Conservation (phyloP, 495 filamentous ascomycete genomes). For the Neurospora sp. region DNA sequence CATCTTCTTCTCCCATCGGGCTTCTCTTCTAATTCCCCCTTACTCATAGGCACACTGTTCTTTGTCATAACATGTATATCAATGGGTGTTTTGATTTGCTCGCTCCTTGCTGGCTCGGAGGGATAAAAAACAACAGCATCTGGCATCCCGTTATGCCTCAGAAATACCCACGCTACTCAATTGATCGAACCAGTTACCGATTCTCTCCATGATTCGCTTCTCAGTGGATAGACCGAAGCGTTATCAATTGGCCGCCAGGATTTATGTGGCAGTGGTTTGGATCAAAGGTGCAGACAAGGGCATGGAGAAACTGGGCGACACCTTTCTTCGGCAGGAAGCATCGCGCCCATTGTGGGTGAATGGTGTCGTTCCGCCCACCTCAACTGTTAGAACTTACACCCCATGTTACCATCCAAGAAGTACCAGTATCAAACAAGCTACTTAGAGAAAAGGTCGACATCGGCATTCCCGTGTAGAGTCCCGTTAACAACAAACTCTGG, state of each 20-base stretch:
- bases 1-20: slow-evolving; percentile 3
- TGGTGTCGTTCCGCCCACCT: not conserved
- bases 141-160: not conserved
- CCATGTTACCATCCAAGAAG: not conserved
- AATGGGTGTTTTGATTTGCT: slow-evolving; percentile 21
- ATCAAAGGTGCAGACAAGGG: not conserved
- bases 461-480: not conserved
- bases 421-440: not conserved
- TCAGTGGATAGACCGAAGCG: not conserved
- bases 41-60: slow-evolving; percentile 10
- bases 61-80: slow-evolving; percentile 36
- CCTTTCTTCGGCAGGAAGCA: not conserved
- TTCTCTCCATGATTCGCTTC: not conserved
- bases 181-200: not conserved
- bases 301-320: not conserved
- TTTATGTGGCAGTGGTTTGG: not conserved
- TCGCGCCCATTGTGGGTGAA: not conserved
- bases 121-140: slow-evolving; percentile 2
- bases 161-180: not conserved
- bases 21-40: slow-evolving; percentile 1
- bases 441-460: not conserved
- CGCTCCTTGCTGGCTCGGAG: slow-evolving; percentile 33
- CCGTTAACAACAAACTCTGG: not conserved
- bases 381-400: not conserved
- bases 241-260: not conserved